Evolutionary conservation across 2,329 filamentous ascomycete species (phyloP), one percentile per base, ranked within the genome.

Genomic region (Fusarium hainanense): DNA sequence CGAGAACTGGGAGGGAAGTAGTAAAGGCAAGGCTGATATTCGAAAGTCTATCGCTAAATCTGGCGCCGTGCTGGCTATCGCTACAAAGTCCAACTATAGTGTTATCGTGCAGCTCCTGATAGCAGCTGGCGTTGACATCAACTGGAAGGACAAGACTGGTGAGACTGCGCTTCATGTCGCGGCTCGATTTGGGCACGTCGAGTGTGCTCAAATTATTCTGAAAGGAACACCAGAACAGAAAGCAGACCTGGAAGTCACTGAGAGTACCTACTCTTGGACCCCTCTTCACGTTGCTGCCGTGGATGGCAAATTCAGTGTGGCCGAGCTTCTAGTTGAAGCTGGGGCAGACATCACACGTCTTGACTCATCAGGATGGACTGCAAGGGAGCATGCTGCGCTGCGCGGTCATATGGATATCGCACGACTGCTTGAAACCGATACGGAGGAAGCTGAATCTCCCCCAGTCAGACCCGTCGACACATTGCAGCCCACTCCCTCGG

Each of bases 101-200:
- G 85, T 87, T 54, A 98, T 98, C 65, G 93, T 98, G 34, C 88
- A 91, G 75, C 88, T 98, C 76, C 85, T 99, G 13, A 93, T 98
- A 4, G 89, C 97, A 70, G 94, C 94, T 3, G 94, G 93, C 3
- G 92, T 98, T 7, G 92, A 98, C 75, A 90, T 98, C 75, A 98
- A 99, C 77, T 97, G 94, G 84, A 93, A 93, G 75, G 94, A 98
- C 77, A 90, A 92, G 68, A 90, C 91, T 55, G 94, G 94, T 18
- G 96, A 99, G 80, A 97, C 94, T 12, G 94, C 95, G 4, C 82
- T 99, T 41, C 96, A 98, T 78, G 87, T 98, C 73, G 96, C 96
- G 50, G 94, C 96, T 58, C 90, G 94, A 46, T 96, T 95, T 75
- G 94, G 94, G 18, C 92, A 97, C 76, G 86, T 88, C 18, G 87